Evolutionary conservation across 1,139 yeast species (phyloP).

Genomic region (Pichia sp.): DNA sequence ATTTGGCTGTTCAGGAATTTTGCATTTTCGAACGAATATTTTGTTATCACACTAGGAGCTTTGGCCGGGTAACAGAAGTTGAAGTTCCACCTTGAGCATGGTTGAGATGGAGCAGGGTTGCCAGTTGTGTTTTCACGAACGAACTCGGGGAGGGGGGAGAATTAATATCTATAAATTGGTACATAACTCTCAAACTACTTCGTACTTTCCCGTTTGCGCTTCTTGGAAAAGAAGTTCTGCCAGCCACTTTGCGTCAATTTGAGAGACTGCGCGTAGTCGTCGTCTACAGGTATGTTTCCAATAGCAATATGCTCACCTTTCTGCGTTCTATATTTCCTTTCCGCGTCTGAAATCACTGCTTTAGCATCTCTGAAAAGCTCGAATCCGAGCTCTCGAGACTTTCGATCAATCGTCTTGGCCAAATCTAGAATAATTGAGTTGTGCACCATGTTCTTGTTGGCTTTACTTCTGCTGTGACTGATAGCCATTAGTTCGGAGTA

Average conservation of each 20-base stretch:
- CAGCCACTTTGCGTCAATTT: neutral
- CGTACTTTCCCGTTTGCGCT: neutral
- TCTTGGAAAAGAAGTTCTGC: neutral
- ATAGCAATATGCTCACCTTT: conserved; percentile 14
- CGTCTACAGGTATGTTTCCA: conserved; percentile 10
- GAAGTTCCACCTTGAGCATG: no score
- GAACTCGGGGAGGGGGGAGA: neutral
- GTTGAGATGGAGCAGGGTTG: no score
- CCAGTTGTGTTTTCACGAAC: no score
- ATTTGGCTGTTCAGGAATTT: no score
- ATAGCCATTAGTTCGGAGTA: conserved; percentile 21
- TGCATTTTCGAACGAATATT: no score
- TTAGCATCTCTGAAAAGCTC: neutral
- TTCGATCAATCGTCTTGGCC: conserved; percentile 18
- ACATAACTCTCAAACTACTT: neutral
- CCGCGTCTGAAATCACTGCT: neutral
- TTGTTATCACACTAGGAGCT: no score
- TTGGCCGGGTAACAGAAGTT: no score
- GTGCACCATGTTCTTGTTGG: neutral
- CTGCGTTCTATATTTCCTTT: conserved; percentile 6
- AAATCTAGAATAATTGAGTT: conserved; percentile 23
- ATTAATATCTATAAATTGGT: neutral
- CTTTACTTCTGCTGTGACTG: conserved; percentile 15
- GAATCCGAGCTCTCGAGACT: conserved; percentile 19
- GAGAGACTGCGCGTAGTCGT: conserved; percentile 2